Base-by-base conservation (phyloP, 306 rosid genomes). In the Canavalia ensiformis region DNA sequence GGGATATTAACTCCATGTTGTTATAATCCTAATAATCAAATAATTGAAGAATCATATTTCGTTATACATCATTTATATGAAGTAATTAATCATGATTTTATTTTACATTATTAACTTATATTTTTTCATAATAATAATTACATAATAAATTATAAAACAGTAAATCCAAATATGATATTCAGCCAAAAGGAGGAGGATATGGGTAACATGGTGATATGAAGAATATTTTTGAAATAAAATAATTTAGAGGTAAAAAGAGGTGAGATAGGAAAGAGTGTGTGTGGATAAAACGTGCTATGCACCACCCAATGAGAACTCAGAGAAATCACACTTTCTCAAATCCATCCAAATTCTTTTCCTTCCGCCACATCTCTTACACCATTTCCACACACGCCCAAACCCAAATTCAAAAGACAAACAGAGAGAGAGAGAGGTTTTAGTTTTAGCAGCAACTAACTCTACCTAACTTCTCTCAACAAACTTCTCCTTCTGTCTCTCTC, bases 281-380 rank as follows among this genome's bases (percentile, higher is more conserved):
- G 94, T 89, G 97, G 98, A 94, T 94, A 92, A 90, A 94, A 87
- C 94, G 93, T 72, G 97, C 41, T 4, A 41, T 78, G 70, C 70
- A 81, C 44, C 84, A 55, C 18, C 98, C 97, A 94, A 94, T 94
- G 86, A 88, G 86, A 87, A 33, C 31, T n/a, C 87, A 68, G 2
- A 89, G 91, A 89, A 88, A 91, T 91, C 97, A 76, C 74, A 83
- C 79, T 50, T 74, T 34, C 58, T 80, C 45, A 18, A 51, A 74
- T 74, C 74, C 74, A 4, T 84, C 65, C 85, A 76, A 70, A 76
- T 77, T 28, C 49, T 7, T 63, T 25, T 33, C 83, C 80, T 46
- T 67, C n/a, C 33, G 72, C 88, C 86, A 79, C 84, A 80, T 75
- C 79, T 7, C 6, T 60, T 42, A 18, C 72, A 68, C 5, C 42